Conservation (phyloP, 495 filamentous ascomycete species). For the Hypoxylon fragiforme region DNA sequence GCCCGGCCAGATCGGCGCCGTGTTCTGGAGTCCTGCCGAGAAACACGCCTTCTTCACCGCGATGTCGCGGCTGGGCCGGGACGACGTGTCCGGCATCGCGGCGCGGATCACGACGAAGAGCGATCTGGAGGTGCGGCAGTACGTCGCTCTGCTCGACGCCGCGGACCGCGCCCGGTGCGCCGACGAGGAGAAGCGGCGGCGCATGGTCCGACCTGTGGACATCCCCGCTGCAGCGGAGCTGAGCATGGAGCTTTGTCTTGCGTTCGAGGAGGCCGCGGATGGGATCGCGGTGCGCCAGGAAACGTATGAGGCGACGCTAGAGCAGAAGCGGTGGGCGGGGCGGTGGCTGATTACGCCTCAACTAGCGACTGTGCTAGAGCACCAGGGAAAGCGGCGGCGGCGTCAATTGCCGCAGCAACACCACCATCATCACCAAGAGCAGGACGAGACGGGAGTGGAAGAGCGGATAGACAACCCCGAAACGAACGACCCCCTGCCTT, state of each 20-base stretch:
- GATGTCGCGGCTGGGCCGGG: constrained; percentile 63
- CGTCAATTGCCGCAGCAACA: constrained; percentile 23
- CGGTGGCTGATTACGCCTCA: constrained; percentile 53
- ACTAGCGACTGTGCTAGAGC: constrained; percentile 46
- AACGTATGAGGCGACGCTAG: constrained; percentile 54
- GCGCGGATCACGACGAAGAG: constrained; percentile 69
- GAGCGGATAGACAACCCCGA: too few species aligned
- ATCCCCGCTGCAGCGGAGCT: constrained; percentile 76
- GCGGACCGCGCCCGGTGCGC: constrained; percentile 40
- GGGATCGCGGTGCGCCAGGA: constrained; percentile 61
- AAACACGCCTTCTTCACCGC: constrained; percentile 69
- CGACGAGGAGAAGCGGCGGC: constrained; percentile 25
- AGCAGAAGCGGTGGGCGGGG: constrained; percentile 55
- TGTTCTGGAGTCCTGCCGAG: constrained; percentile 69
- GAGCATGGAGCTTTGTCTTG: constrained; percentile 61
- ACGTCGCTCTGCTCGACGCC: constrained; percentile 62
- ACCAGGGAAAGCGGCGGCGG: constrained; percentile 39
- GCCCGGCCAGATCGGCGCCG: constrained; percentile 65
- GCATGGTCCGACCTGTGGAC: constrained; percentile 44
- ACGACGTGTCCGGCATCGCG: constrained; percentile 64
- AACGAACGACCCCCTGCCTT: constrained; percentile 46
- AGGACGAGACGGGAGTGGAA: too few species aligned
- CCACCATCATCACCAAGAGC: constrained; percentile 19
- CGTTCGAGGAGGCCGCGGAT: constrained; percentile 72
- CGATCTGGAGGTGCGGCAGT: constrained; percentile 71